Base-by-base conservation (phyloP, 176 grass and related monocot genomes). In the Zoysia pacifica region DNA sequence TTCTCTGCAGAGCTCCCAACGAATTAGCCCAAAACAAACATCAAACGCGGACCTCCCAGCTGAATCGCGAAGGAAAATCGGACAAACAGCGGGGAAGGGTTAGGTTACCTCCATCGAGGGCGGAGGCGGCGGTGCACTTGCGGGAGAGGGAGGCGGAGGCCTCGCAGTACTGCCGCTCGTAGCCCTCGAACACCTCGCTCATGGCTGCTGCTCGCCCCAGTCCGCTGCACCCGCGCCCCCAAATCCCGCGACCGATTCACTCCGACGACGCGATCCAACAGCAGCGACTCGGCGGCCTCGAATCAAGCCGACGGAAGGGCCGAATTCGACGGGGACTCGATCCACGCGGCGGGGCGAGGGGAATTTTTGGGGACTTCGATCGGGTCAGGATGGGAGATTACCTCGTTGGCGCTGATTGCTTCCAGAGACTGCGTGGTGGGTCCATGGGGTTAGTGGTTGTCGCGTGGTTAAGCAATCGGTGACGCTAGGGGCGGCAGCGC, bases 111-210 rank as follows among this genome's bases (percentile, higher is more conserved):
- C 91, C 94, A 75, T 93, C 88, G 43, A 88, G 82, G 62, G 69
- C 83, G 74, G 91, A 87, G 56, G 94, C 94, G 20, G 74, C 80
- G 50, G 91, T 84, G 73, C 88, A 93, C 80, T 97, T 93, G 81
- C 85, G 83, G 45, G 83, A 93, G 46, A 97, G 94, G 38, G 91
- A 91, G 47, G 88, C 91, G 36, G 90, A 87, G 20, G 85, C 88
- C 94, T 97, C 94, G 69, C 90, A 91, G 91, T 91, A 93, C 84
- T 97, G 91, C 62, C 94, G 83, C 86, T 97, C 91, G 88, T 97
- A 97, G 69, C 94, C 88, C 83, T 97, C 91, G 56, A 97, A 91
- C 43, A 97, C 93, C 83, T 97, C 93, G 69, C 93, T 97, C 88
- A 97, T 97, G 81, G 60, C 75, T 88, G 66, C 71, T 74, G 48